These are phyloP conservation scores for Byssochlamys sp. DNA, from an alignment of 2,329 filamentous ascomycete genomes.

Conservation along the genomic window DNA sequence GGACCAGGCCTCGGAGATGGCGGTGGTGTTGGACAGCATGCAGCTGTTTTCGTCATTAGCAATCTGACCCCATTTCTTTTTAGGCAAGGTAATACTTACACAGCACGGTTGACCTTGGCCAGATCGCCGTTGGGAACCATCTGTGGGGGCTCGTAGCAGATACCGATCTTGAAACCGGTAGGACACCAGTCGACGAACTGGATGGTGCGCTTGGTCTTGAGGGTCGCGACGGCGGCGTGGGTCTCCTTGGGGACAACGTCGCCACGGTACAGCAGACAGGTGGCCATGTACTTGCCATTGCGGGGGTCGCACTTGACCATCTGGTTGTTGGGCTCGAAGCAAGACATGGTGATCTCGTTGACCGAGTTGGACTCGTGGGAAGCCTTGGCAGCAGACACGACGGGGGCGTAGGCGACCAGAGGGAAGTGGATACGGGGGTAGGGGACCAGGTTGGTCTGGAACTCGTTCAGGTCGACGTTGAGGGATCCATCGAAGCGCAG, in stretches of 20 bases:
- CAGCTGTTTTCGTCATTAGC: conserved; percentile 46
- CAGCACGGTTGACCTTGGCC: conserved; percentile 94
- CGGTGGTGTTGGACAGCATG: conserved; percentile 91
- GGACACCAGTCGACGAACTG: conserved; percentile 99
- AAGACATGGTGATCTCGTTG: conserved; percentile 95
- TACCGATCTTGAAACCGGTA: conserved; percentile 99
- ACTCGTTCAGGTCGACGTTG: conserved; percentile 98
- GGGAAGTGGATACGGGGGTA: conserved; percentile 99
- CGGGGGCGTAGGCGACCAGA: conserved; percentile 87
- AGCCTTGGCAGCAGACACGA: conserved; percentile 90
- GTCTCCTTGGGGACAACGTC: conserved; percentile 96
- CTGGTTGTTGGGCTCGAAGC: conserved; percentile 99
- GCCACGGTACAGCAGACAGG: conserved; percentile 93
- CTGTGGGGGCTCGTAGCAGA: conserved; percentile 97
- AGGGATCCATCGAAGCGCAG: conserved; percentile 97
- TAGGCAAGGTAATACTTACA: conserved; percentile 52
- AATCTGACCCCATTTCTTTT: too few relatives aligned
- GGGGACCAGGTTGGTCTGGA: conserved; percentile 98
- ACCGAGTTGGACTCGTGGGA: conserved; percentile 97
- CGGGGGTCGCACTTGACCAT: conserved; percentile 99
- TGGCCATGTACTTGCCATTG: conserved; percentile 99
- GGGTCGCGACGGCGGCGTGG: conserved; percentile 80
- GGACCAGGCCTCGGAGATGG: conserved; percentile 96
- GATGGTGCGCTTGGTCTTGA: conserved; percentile 99
- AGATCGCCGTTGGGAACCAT: conserved; percentile 94